Percentiles rank a stretch among this genome's conserved stretches.
Conservation (phyloP, 371 early-diverging fungal genomes). For the Mycotypha africana region DNA sequence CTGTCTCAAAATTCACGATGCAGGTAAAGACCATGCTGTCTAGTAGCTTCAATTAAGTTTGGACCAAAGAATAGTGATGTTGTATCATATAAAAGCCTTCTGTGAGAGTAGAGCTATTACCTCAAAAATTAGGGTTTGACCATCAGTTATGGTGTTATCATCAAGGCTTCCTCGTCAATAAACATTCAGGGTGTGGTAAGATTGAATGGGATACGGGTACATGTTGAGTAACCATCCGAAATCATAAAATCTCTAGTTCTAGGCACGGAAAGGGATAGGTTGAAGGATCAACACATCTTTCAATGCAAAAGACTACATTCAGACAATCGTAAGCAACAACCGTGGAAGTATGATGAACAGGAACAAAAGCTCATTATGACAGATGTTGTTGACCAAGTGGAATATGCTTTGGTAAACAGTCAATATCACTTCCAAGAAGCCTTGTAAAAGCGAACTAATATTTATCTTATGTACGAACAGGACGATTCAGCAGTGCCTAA, state of each 20-base stretch:
- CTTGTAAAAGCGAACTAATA: too few relatives aligned
- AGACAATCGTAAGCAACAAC: too few relatives aligned
- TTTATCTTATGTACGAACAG: too few relatives aligned
- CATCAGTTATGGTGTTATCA: slow-evolving; percentile 17
- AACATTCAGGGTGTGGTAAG: slow-evolving; percentile 19
- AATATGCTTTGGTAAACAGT: too few relatives aligned
- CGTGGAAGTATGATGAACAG: too few relatives aligned
- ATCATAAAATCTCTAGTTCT: background rate
- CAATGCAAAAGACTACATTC: background rate
- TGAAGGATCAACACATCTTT: background rate
- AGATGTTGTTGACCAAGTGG: too few relatives aligned
- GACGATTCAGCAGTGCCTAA: too few relatives aligned
- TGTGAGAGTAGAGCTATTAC: slow-evolving; percentile 12
- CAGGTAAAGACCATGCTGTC: too few relatives aligned
- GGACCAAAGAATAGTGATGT: background rate
- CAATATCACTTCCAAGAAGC: too few relatives aligned
- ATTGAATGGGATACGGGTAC: background rate
- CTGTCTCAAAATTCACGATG: slow-evolving; percentile 6
- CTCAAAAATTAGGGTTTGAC: slow-evolving; percentile 4
- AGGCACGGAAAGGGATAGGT: slow-evolving; percentile 2
- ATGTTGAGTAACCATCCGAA: background rate
- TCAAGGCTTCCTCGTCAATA: slow-evolving; percentile 13
- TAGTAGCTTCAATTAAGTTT: too few relatives aligned
- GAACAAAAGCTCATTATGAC: too few relatives aligned
- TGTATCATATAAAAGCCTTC: slow-evolving; percentile 1